phyloP scores from a whole-genome alignment of 2,329 filamentous ascomycete genomes.

The Fusarium mangiferae region DNA sequence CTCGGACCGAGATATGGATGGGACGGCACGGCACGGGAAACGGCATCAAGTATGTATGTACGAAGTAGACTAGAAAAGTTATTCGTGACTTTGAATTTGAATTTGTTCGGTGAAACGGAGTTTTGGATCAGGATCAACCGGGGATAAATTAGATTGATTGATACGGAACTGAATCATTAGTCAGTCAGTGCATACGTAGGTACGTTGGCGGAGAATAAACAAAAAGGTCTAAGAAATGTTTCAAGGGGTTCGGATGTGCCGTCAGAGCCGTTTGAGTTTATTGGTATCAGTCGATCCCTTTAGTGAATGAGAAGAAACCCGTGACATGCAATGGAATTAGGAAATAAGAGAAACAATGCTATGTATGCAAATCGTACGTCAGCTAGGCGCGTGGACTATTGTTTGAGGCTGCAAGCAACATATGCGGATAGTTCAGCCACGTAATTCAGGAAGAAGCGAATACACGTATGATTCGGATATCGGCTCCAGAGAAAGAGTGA shows the following conservation, averaged over 20 bases:
- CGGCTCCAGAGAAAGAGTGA: neutral
- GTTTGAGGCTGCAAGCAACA: neutral
- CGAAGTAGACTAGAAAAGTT: neutral
- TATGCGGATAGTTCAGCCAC: neutral
- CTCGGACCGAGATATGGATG: constrained; percentile 17
- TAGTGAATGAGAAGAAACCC: neutral
- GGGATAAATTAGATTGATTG: neutral
- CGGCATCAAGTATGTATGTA: neutral
- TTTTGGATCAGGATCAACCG: neutral
- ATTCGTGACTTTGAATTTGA: neutral
- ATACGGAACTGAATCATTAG: neutral
- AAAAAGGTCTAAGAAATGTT: constrained; percentile 3
- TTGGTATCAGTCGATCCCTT: constrained; percentile 10
- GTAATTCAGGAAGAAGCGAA: neutral
- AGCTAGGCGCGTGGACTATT: neutral
- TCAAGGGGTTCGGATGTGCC: constrained; percentile 20
- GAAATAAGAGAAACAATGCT: neutral
- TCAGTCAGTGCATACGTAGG: neutral
- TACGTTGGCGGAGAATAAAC: neutral
- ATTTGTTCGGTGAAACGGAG: neutral
- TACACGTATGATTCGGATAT: constrained; percentile 12
- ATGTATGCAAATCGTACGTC: constrained; percentile 10
- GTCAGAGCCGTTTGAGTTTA: constrained; percentile 28
- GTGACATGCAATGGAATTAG: neutral
- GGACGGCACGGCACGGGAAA: constrained; percentile 21